Base-by-base conservation (phyloP, 2,329 filamentous ascomycete species). In the Xylariaceae sp. region DNA sequence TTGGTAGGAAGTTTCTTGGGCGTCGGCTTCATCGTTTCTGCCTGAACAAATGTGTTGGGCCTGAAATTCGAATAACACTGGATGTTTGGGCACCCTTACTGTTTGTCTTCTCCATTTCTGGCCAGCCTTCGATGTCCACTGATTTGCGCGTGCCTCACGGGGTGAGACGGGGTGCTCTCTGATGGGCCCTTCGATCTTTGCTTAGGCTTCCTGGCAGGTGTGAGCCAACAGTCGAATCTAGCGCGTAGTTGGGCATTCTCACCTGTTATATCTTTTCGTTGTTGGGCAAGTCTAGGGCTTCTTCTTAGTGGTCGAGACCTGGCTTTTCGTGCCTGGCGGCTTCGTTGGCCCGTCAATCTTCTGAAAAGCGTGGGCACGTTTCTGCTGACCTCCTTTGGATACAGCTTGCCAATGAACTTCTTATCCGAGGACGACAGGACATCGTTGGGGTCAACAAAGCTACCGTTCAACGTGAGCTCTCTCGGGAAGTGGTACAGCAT, bases 401-500 rank as follows among this genome's bases (percentile, higher is more conserved):
- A 60, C 8, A 53, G 10, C 13, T 11, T 35, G 3, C 15, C 7
- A 11, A 60, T 60, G 42, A 57, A 60, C 6, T 53, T 34, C n/a
- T 48, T 60, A 13, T 60, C 58, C 10, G 30, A 18, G 15, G n/a
- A 3, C 4, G 57, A 59, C 10, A 59, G 54, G 30, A 50, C 45
- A 39, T 55, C 11, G 47, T 60, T 60, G 3, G 47, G 51, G 7
- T 39, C 4, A 13, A 54, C 58, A 37, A 47, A 57, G 10, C 18
- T 5, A 13, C 51, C 51, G 55, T 60, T 51, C 3, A 30, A 18
- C 4, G 54, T 57, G 44, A 51, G 54, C 23, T 60, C 54, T 23
- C 37, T 10, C 7, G 58, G 58, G 47, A 60, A 51, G 39, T 52
- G 37, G 17, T 60, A 60, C 1, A 57, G 35, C 54, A 60, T 60